phyloP scores from a whole-genome alignment of 768 basidiomycete genomes.

The Dioszegia crocea region DNA sequence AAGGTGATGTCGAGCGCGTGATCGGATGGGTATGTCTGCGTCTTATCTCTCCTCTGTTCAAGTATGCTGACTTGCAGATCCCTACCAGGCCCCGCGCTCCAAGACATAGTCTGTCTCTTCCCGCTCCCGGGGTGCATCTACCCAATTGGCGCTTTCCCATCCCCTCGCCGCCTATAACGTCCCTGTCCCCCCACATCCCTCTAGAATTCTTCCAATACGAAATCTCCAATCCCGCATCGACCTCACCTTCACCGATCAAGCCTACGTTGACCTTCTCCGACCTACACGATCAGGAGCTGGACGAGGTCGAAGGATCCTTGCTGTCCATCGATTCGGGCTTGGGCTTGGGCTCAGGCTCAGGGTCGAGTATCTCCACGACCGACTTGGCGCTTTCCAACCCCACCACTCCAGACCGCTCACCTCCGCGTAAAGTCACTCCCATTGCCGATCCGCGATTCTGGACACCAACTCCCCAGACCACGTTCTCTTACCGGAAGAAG shows the following conservation, averaged over 20 bases:
- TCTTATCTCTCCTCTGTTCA: neutral
- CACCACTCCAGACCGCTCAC: neutral
- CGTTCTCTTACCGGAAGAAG: neutral
- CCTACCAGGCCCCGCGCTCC: slow-evolving; percentile 12
- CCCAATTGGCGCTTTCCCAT: slow-evolving; percentile 34
- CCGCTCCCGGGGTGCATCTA: slow-evolving; percentile 13
- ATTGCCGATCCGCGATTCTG: neutral
- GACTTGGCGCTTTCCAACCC: neutral
- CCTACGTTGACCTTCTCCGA: neutral
- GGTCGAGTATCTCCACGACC: neutral
- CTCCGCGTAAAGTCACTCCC: neutral
- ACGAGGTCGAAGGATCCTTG: slow-evolving; percentile 7
- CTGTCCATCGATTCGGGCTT: neutral
- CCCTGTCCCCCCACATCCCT: slow-evolving; percentile 24
- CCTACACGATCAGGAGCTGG: slow-evolving; percentile 1
- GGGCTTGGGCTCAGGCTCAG: neutral
- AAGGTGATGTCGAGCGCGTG: neutral
- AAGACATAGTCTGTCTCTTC: slow-evolving; percentile 7
- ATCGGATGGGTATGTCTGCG: slow-evolving; percentile 4
- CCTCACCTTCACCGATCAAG: slow-evolving; percentile 1
- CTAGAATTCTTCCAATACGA: slow-evolving; percentile 23
- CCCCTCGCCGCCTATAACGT: slow-evolving; percentile 35
- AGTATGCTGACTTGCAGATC: slow-evolving; percentile 4
- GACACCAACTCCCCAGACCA: neutral
- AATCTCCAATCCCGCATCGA: slow-evolving; percentile 28